Evolutionary conservation across 2,329 filamentous ascomycete genomes (phyloP).

Genomic region (Aureobasidium sp.): DNA sequence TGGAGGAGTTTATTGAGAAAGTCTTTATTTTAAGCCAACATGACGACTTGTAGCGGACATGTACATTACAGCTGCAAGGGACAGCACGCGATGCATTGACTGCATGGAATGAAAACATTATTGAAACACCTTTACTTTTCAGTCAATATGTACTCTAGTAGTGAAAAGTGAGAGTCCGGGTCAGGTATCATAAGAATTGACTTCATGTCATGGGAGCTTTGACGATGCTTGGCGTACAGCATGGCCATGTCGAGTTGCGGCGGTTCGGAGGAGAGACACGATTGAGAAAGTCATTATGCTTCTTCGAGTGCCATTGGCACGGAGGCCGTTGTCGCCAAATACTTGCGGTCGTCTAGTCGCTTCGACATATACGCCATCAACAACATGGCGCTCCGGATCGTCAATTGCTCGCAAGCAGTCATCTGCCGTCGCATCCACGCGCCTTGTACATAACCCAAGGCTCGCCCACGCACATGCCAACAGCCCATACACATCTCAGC

Average conservation of each 20-base stretch:
- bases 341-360: conserved; percentile 24
- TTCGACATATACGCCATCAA: conserved; percentile 23
- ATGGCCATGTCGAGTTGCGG: conserved; percentile 5
- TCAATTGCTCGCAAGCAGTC: not conserved
- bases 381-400: conserved; percentile 23
- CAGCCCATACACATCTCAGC: not conserved
- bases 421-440: not conserved
- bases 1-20: not conserved
- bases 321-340: conserved; percentile 25
- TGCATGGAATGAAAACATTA: conserved; percentile 7
- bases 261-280: conserved; percentile 1
- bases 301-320: conserved; percentile 34
- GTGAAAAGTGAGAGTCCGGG: too few relatives aligned
- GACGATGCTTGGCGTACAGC: conserved; percentile 4
- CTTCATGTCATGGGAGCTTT: conserved; percentile 4
- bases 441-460: not conserved
- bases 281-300: conserved; percentile 26
- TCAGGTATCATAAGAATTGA: not conserved
- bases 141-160: too few relatives aligned
- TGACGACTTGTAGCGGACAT: conserved; percentile 7
- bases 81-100: conserved; percentile 11
- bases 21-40: not conserved
- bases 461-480: not conserved
- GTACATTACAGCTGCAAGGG: conserved; percentile 13
- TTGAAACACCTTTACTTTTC: not conserved